These are phyloP conservation scores for Hymenoscyphus fraxineus DNA, from an alignment of 2,329 filamentous ascomycete genomes.

Conservation along the genomic window DNA sequence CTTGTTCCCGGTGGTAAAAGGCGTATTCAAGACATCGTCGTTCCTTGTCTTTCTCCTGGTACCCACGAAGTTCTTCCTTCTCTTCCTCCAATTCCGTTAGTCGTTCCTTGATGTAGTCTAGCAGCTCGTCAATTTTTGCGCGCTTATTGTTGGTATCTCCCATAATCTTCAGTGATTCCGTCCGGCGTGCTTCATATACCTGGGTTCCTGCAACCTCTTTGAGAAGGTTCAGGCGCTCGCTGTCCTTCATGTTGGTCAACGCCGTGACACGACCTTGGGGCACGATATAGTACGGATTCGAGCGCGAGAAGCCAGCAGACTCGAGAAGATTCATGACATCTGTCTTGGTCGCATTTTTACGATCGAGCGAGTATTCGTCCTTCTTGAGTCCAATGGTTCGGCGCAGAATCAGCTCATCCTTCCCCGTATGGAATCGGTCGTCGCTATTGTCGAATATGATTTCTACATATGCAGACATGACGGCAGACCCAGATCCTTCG, in stretches of 20 bases:
- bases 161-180: conserved; percentile 96
- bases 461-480: conserved; percentile 99
- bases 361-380: conserved; percentile 96
- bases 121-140: conserved; percentile 86
- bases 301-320: conserved; percentile 92
- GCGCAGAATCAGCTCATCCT: conserved; percentile 83
- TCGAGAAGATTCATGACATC: conserved; percentile 96
- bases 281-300: conserved; percentile 98
- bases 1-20: conserved; percentile 85
- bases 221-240: conserved; percentile 79
- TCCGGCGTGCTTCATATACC: conserved; percentile 87
- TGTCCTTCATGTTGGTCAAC: conserved; percentile 98
- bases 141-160: conserved; percentile 93
- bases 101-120: conserved; percentile 88
- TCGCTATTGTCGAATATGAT: conserved; percentile 98
- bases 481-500: conserved; percentile 93
- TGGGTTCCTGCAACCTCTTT: conserved; percentile 99
- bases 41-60: conserved; percentile 92
- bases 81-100: conserved; percentile 90
- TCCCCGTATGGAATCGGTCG: conserved; percentile 89
- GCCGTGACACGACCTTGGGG: conserved; percentile 94
- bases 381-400: conserved; percentile 97
- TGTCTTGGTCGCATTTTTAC: conserved; percentile 90
- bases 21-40: conserved; percentile 90
- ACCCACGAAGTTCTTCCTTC: conserved; percentile 90